Evolutionary conservation across 345 rosid genomes (phyloP), one percentile per base, ranked within the genome.

Genomic region (Mangifera indica): DNA sequence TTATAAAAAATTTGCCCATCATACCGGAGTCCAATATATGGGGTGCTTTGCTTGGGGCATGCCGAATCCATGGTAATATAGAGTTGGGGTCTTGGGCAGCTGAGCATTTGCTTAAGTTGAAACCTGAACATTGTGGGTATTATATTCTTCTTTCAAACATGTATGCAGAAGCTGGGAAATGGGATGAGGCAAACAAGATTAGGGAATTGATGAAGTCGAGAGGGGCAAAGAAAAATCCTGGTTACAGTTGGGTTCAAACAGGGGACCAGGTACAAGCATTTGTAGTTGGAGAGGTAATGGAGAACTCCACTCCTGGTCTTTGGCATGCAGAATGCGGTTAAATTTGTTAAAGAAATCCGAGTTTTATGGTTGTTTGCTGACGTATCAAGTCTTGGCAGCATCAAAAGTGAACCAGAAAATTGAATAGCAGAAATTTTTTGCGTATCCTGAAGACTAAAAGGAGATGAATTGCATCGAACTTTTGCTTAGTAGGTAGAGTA

Each of bases 31-130:
- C 83, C 34, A 76, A 82, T 77, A 70, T 81, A 14, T 84, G 88
- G 90, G 88, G 87, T 13, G 84, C 88, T 69, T 73, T 87, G 57
- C 83, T 87, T 11, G 87, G 88, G 22, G 87, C 88, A 45, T 81
- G 90, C 72, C 72, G 87, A 22, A 73, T 79, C 20, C 80, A 79
- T 29, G 85, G 87, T 55, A 67, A 83, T 67, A 25, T 86, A 24
- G 90, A 84, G 67, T 52, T 88, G 65, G 89, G 80, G 26, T 57
- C 78, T 63, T 87, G 83, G 81, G 85, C 86, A 55, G 94, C 90
- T 0, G 79, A 78, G 69, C 80, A 78, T 52, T 77, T 87, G 70
- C 79, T 89, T 32, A 49, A 79, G 78, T 65, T 89, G 75, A 84
- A 81, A 74, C 91, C 94, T 21, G 66, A 75, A 42, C 81, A 85